Evolutionary conservation across 768 basidiomycete genomes (phyloP).

Genomic region (Gymnopilus junonius): DNA sequence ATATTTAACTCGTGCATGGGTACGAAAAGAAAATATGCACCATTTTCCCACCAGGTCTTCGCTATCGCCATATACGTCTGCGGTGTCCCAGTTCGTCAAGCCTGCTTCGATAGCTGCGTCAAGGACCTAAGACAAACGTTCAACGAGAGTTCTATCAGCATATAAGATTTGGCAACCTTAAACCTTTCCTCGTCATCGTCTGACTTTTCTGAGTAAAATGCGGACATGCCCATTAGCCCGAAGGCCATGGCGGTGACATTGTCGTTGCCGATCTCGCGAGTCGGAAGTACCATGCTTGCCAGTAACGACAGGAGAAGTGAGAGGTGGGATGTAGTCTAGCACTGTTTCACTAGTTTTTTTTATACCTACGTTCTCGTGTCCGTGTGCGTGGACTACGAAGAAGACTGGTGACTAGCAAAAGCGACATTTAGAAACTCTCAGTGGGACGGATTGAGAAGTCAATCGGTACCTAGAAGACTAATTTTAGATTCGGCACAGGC

Average conservation of each 20-base stretch:
- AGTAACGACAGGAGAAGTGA: background rate
- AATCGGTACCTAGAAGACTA: background rate
- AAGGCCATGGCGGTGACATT: slow-evolving; percentile 56
- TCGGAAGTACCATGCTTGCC: slow-evolving; percentile 14
- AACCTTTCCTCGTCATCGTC: slow-evolving; percentile 59
- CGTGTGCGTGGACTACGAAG: background rate
- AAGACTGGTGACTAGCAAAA: background rate
- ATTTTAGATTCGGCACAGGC: background rate
- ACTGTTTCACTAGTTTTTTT: background rate
- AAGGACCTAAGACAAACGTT: slow-evolving; percentile 31
- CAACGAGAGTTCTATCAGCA: background rate
- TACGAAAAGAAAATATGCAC: slow-evolving; percentile 18
- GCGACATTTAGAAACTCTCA: background rate
- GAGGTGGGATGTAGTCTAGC: background rate
- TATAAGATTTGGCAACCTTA: slow-evolving; percentile 40
- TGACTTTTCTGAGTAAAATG: slow-evolving; percentile 32
- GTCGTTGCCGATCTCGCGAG: slow-evolving; percentile 44
- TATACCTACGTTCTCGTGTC: background rate
- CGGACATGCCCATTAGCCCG: slow-evolving; percentile 60
- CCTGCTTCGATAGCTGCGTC: slow-evolving; percentile 47
- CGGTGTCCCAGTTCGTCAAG: slow-evolving; percentile 52
- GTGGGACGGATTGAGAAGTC: background rate
- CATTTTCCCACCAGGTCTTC: slow-evolving; percentile 50
- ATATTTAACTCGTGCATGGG: background rate
- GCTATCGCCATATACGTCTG: slow-evolving; percentile 48